Conservation (phyloP, 2,329 filamentous ascomycete genomes). For the Aspergillus oerlinghausenensis region DNA sequence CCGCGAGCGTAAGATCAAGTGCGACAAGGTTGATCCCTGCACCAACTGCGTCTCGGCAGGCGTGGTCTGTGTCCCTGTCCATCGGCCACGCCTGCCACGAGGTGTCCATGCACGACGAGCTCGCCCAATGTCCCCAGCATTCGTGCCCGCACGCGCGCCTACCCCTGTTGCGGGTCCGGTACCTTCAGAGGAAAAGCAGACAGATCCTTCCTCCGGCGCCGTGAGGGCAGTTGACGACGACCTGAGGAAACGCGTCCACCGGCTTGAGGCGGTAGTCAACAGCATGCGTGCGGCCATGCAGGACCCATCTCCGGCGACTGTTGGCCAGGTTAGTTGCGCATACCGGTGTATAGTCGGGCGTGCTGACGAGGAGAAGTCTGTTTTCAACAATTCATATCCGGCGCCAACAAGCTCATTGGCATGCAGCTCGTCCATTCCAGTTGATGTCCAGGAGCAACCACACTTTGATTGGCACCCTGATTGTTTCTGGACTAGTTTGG, state of each 20-base stretch:
- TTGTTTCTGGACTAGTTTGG: background rate
- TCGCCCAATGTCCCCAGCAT: background rate
- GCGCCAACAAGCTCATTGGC: background rate
- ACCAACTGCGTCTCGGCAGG: conserved; percentile 13
- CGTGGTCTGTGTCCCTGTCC: conserved; percentile 10
- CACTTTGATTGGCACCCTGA: background rate
- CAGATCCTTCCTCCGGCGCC: background rate
- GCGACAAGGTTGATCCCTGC: conserved; percentile 17
- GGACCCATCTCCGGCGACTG: background rate
- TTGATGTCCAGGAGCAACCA: background rate
- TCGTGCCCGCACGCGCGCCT: background rate
- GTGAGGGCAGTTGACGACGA: background rate
- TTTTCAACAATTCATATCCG: background rate
- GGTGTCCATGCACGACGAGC: conserved; percentile 10
- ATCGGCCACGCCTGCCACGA: conserved; percentile 13
- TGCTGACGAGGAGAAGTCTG: background rate
- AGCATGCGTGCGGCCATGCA: background rate
- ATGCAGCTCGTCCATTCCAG: background rate
- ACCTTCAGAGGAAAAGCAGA: background rate
- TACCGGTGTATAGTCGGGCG: background rate
- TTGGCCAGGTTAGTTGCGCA: too few species aligned
- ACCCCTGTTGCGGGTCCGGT: background rate
- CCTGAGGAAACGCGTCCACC: background rate
- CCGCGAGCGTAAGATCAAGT: conserved; percentile 17
- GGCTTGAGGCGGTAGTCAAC: background rate